Evolutionary conservation across 805 yeast species (phyloP).

Genomic region (Kluyveromyces wickerhamii): DNA sequence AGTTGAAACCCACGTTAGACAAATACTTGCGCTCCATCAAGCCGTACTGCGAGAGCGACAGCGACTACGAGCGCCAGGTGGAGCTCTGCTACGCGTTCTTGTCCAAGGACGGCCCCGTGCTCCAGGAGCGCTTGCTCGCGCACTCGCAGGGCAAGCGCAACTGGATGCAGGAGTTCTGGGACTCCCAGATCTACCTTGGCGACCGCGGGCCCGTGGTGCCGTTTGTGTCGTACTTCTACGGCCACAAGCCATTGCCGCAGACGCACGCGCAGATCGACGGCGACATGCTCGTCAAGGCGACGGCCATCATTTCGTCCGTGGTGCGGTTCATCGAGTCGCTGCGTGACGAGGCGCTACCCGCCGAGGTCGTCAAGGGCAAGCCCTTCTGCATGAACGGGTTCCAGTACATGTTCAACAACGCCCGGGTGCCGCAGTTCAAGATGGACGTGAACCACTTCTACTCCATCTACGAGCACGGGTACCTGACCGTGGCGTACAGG

Average conservation of each 20-base stretch:
- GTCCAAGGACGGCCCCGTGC: slow-evolving; percentile 55
- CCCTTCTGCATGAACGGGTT: slow-evolving; percentile 96
- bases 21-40: slow-evolving; percentile 64
- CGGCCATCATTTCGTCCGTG: slow-evolving; percentile 62
- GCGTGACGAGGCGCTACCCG: slow-evolving; percentile 65
- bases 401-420: slow-evolving; percentile 82
- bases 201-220: slow-evolving; percentile 95
- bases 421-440: slow-evolving; percentile 65
- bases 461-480: slow-evolving; percentile 44
- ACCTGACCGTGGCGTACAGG: slow-evolving; percentile 62
- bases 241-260: slow-evolving; percentile 56
- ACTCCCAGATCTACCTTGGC: slow-evolving; percentile 81
- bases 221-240: slow-evolving; percentile 82
- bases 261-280: slow-evolving; percentile 41
- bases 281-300: slow-evolving; percentile 64
- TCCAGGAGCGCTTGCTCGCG: slow-evolving; percentile 57
- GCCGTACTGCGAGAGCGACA: slow-evolving; percentile 51
- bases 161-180: slow-evolving; percentile 93
- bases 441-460: slow-evolving; percentile 56
- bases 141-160: slow-evolving; percentile 57
- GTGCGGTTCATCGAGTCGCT: slow-evolving; percentile 58
- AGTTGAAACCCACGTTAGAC: slow-evolving; percentile 58
- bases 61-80: slow-evolving; percentile 43
- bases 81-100: slow-evolving; percentile 58
- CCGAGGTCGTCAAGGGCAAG: slow-evolving; percentile 65